Percentiles rank a stretch among this genome's conserved stretches.
These are phyloP conservation scores for Lachancea sp. DNA, from an alignment of 805 yeast species.

Conservation along the genomic window DNA sequence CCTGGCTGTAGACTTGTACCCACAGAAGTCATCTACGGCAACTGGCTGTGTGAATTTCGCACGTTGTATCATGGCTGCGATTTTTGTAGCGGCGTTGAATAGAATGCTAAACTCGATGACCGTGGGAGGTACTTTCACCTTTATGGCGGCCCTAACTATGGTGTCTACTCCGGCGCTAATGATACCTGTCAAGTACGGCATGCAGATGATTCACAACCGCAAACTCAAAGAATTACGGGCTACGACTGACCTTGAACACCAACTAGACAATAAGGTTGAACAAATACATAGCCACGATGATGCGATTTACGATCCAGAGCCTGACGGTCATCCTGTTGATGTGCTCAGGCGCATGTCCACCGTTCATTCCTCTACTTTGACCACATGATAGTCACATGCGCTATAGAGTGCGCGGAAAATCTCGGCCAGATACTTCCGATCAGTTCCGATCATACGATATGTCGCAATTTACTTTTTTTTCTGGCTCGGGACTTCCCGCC, in stretches of 20 bases:
- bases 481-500: background rate
- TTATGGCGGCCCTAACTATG: slow-evolving; percentile 50
- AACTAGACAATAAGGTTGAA: background rate
- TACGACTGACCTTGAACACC: background rate
- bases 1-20: slow-evolving; percentile 68
- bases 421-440: background rate
- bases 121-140: slow-evolving; percentile 70
- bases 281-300: background rate
- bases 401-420: background rate
- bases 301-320: background rate
- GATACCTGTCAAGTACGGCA: slow-evolving; percentile 31
- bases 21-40: slow-evolving; percentile 64
- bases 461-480: background rate
- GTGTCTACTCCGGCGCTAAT: slow-evolving; percentile 22
- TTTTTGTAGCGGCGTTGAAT: slow-evolving; percentile 59
- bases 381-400: background rate
- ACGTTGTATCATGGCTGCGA: slow-evolving; percentile 69
- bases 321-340: background rate
- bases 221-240: background rate
- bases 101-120: slow-evolving; percentile 53
- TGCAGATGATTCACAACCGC: slow-evolving; percentile 2
- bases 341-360: slow-evolving; percentile 4
- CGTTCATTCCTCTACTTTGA: background rate
- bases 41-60: slow-evolving; percentile 65
- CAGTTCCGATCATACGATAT: background rate